Base-by-base conservation (phyloP, 2,329 filamentous ascomycete species). In the Fusarium lateritium region DNA sequence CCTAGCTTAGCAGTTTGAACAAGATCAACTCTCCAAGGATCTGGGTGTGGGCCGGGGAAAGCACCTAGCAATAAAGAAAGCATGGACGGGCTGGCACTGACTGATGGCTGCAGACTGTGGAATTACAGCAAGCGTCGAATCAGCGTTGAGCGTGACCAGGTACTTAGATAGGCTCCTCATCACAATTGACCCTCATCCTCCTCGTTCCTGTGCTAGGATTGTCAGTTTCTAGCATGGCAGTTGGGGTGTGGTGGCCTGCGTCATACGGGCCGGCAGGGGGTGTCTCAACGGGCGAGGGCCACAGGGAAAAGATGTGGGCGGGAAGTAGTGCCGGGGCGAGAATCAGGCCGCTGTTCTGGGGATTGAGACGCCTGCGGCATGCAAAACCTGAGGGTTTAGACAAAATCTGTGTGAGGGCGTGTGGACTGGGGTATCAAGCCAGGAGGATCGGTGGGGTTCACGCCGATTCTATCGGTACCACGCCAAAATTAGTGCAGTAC, bases 11-110 rank as follows among this genome's bases (percentile, higher is more conserved):
- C 62, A 73, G 71, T 67, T 66, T 71, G 36, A 71, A 71, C 76
- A 73, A 78, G 76, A 78, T 76, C 77, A 76, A 75, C 76, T 74
- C 69, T 62, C 74, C 76, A 78, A 74, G 77, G 78, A 79, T 78
- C 76, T 79, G 51, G 53, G 71, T 73, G 79, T 80, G 79, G 79
- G 73, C 70, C 78, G 62, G 69, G 68, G 28, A 31, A 69, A 67
- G 73, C 68, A 73, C 69, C 75, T 70, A 61, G 71, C 65, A 72
- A 72, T 71, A 65, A 73, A 70, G 67, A 72, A 69, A 69, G 59
- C 52, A 67, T 73, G 70, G 75, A 61, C 63, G 53, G 65, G 71
- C 69, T 74, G 68, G 56, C 70, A 71, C 69, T 68, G 53, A 68
- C 67, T 65, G 55, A 73, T 71, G 71, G 71, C 69, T 72, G 76